These are phyloP conservation scores for Austroboletus sp. DNA, from an alignment of 1,284 basidiomycete species.

Conservation along the genomic window DNA sequence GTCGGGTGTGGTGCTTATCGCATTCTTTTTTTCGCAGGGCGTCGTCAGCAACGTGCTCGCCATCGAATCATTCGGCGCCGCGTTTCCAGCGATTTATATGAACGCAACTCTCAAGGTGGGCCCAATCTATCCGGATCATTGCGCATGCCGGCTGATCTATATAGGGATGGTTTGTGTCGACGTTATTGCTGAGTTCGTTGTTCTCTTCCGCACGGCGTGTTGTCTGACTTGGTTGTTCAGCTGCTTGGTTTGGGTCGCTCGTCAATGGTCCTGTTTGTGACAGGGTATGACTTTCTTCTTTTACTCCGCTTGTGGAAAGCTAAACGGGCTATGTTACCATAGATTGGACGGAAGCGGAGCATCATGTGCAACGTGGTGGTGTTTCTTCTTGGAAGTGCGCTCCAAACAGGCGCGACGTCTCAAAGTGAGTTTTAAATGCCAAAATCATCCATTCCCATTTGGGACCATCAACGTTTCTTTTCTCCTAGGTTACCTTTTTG, in stretches of 20 bases:
- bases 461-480: not conserved
- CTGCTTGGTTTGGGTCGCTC: slow-evolving; percentile 32
- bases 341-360: slow-evolving; percentile 31
- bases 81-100: slow-evolving; percentile 31
- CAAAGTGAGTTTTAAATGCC: slow-evolving; percentile 9
- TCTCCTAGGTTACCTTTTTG: slow-evolving; percentile 26
- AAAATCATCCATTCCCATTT: not conserved
- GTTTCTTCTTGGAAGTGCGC: slow-evolving; percentile 30
- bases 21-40: slow-evolving; percentile 14
- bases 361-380: slow-evolving; percentile 31
- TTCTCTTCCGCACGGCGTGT: not conserved
- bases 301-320: not conserved
- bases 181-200: slow-evolving; percentile 27
- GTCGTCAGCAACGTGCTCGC: slow-evolving; percentile 33
- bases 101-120: slow-evolving; percentile 25
- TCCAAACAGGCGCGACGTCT: slow-evolving; percentile 32
- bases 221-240: slow-evolving; percentile 12
- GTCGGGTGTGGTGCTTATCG: slow-evolving; percentile 4
- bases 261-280: slow-evolving; percentile 31
- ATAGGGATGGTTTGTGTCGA: slow-evolving; percentile 33
- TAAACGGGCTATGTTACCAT: not conserved
- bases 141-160: slow-evolving; percentile 2
- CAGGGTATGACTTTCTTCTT: slow-evolving; percentile 17
- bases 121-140: not conserved
- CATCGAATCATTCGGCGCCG: slow-evolving; percentile 32